These are phyloP conservation scores for Candida smagusa DNA, from an alignment of 1,139 yeast species.

Conservation along the genomic window DNA sequence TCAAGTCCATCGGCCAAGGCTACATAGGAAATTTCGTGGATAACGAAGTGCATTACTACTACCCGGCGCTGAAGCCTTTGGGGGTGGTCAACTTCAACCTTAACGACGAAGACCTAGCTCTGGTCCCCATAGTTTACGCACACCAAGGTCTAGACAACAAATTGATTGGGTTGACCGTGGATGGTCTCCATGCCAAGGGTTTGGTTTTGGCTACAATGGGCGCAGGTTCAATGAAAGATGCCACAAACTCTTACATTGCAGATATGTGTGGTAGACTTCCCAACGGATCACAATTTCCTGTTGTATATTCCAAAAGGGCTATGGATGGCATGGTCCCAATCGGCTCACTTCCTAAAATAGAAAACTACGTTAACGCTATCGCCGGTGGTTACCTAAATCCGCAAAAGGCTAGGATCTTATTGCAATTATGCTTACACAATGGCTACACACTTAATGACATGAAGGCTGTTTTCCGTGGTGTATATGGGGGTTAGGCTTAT, in stretches of 20 bases:
- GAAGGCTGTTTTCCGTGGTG: constrained; percentile 46
- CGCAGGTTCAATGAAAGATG: constrained; percentile 60
- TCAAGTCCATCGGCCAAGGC: constrained; percentile 67
- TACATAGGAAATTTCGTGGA: constrained; percentile 68
- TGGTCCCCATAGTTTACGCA: constrained; percentile 53
- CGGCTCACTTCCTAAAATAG: constrained; percentile 40
- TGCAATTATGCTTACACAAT: constrained; percentile 55
- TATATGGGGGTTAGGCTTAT: constrained; percentile 18
- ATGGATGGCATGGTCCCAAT: constrained; percentile 61
- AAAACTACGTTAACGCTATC: constrained; percentile 24
- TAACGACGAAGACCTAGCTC: constrained; percentile 28
- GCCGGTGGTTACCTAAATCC: constrained; percentile 71
- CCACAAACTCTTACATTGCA: constrained; percentile 41
- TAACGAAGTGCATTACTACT: constrained; percentile 61
- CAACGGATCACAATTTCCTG: constrained; percentile 40
- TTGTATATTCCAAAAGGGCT: constrained; percentile 62
- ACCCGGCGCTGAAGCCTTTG: constrained; percentile 58
- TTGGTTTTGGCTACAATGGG: constrained; percentile 68
- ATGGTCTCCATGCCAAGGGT: constrained; percentile 47
- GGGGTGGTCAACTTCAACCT: constrained; percentile 46
- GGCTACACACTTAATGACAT: constrained; percentile 39
- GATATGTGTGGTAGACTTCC: constrained; percentile 10
- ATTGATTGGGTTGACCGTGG: constrained; percentile 42
- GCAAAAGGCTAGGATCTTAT: constrained; percentile 58
- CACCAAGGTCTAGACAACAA: constrained; percentile 58